phyloP scores from a whole-genome alignment of 805 yeast genomes.

The Kluyveromyces wickerhamii region DNA sequence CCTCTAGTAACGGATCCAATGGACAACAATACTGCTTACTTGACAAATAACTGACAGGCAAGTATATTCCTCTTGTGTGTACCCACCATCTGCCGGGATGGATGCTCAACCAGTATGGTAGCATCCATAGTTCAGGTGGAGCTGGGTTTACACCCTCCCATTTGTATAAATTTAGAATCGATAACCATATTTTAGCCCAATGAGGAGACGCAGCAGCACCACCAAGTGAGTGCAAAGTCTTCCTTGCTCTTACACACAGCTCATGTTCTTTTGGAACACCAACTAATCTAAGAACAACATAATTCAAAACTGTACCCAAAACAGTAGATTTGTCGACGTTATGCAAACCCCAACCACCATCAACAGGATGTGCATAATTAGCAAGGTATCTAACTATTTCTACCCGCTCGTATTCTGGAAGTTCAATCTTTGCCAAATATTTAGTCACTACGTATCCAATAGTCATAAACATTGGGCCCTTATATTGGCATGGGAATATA shows the following conservation, averaged over 20 bases:
- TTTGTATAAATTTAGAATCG: conserved; percentile 68
- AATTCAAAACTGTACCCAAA: conserved; percentile 87
- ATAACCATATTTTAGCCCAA: conserved; percentile 95
- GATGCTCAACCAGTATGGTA: conserved; percentile 73
- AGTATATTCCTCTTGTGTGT: conserved; percentile 86
- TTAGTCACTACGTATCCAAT: conserved; percentile 76
- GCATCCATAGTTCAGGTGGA: conserved; percentile 88
- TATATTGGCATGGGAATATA: conserved; percentile 82
- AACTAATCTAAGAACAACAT: conserved; percentile 68
- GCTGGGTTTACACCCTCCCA: conserved; percentile 99
- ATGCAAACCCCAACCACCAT: conserved; percentile 99
- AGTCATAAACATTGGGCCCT: conserved; percentile 97
- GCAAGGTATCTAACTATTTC: conserved; percentile 82
- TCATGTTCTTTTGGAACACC: conserved; percentile 72
- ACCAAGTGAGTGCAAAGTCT: conserved; percentile 62
- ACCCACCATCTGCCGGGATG: conserved; percentile 99
- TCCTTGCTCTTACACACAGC: conserved; percentile 68
- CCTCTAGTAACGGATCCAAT: conserved; percentile 53
- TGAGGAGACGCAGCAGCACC: conserved; percentile 91
- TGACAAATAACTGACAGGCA: conserved; percentile 78
- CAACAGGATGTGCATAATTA: conserved; percentile 93
- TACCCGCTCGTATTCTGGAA: conserved; percentile 53
- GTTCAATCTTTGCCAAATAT: conserved; percentile 59
- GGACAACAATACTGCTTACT: conserved; percentile 48
- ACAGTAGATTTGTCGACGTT: conserved; percentile 89